These are phyloP conservation scores for Sordaria brevicollis DNA, from an alignment of 495 filamentous ascomycete species.

Conservation along the genomic window DNA sequence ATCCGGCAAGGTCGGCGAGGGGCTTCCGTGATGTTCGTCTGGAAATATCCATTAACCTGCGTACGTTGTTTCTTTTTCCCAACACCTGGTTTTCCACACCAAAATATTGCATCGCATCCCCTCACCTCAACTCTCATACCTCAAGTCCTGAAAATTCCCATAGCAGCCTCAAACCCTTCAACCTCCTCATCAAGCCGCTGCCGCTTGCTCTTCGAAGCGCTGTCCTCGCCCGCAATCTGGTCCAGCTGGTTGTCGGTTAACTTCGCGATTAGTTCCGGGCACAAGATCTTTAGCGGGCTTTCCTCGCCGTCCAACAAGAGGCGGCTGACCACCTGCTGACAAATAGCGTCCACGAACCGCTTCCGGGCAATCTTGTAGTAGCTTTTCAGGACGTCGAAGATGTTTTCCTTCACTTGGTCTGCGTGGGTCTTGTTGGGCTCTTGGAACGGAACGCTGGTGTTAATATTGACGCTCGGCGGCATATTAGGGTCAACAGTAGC, in stretches of 20 bases:
- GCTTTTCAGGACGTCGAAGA: slow-evolving; percentile 43
- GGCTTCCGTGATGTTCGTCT: neutral
- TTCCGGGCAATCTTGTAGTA: slow-evolving; percentile 49
- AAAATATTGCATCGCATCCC: too few species aligned
- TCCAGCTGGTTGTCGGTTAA: slow-evolving; percentile 16
- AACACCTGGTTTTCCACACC: too few species aligned
- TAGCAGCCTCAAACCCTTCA: slow-evolving; percentile 6
- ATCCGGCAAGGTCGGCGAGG: neutral
- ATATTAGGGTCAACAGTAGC: neutral
- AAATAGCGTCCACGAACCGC: slow-evolving; percentile 44
- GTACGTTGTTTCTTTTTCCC: too few species aligned
- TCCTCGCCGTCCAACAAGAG: slow-evolving; percentile 14
- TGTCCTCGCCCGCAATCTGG: slow-evolving; percentile 19
- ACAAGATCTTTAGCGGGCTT: slow-evolving; percentile 19
- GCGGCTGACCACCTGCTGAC: slow-evolving; percentile 20
- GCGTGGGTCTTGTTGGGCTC: slow-evolving; percentile 30
- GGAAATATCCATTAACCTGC: neutral
- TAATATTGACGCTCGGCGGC: neutral
- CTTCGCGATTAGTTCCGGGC: slow-evolving; percentile 11
- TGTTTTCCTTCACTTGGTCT: slow-evolving; percentile 31
- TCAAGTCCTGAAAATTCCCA: slow-evolving; percentile 2
- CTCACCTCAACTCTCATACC: too few species aligned
- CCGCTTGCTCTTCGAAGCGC: slow-evolving; percentile 7
- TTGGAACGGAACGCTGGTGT: slow-evolving; percentile 1
- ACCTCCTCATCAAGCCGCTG: slow-evolving; percentile 13